phyloP scores from a whole-genome alignment of 108 stramenopile species.

The Epipyxis sp. region DNA sequence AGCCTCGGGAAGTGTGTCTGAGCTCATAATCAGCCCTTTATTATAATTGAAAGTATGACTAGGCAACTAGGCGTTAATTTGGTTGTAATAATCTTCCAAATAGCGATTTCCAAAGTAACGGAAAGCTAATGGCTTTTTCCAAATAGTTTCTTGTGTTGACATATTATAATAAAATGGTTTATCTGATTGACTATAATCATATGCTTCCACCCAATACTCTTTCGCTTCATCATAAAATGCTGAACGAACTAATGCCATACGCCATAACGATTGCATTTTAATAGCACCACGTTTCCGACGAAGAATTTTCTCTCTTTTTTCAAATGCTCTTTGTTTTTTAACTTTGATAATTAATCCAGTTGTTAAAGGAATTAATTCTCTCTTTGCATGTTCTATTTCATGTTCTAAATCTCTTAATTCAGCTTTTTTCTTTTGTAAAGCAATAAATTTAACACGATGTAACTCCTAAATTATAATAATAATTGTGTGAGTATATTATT shows the following conservation, averaged over 20 bases:
- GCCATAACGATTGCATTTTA: slow-evolving; percentile 16
- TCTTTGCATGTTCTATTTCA: neutral
- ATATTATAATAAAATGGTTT: slow-evolving; percentile 30
- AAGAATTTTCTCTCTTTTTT: neutral
- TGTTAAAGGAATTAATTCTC: slow-evolving; percentile 22
- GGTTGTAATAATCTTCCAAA: too few relatives aligned
- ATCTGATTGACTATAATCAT: neutral
- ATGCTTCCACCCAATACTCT: slow-evolving; percentile 12
- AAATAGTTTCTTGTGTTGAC: neutral
- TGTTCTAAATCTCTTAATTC: slow-evolving; percentile 10
- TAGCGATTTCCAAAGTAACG: slow-evolving; percentile 8
- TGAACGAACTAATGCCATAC: slow-evolving; percentile 19
- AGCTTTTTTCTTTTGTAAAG: slow-evolving; percentile 4
- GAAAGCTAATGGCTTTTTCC: slow-evolving; percentile 18
- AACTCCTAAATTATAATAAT: too few relatives aligned
- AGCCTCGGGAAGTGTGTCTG: too few relatives aligned
- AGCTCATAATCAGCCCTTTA: too few relatives aligned
- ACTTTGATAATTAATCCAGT: slow-evolving; percentile 15
- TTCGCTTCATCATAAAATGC: neutral
- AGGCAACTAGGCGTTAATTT: too few relatives aligned
- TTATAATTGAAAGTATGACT: too few relatives aligned
- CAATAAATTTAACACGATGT: neutral
- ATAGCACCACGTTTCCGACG: neutral
- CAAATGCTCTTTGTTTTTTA: neutral
- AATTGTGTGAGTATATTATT: too few relatives aligned